Evolutionary conservation across 495 filamentous ascomycete genomes (phyloP).

Genomic region (Thermochaetoides thermophila): DNA sequence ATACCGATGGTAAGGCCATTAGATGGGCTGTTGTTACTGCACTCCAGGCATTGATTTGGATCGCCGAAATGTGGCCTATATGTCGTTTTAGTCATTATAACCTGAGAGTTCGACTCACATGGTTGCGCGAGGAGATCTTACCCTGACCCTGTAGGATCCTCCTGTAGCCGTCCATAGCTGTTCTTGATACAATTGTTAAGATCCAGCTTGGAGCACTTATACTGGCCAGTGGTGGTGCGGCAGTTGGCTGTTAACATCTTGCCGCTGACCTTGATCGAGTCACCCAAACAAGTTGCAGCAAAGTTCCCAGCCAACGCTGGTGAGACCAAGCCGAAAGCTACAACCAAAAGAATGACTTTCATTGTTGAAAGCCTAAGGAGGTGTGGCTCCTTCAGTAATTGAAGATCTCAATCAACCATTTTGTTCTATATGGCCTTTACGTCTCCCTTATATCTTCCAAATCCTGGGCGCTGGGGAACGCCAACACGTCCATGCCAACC

Average conservation of each 20-base stretch:
- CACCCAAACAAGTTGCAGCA: constrained; percentile 7
- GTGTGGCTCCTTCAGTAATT: too few relatives aligned
- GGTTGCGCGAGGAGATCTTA: too few relatives aligned
- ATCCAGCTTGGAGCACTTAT: constrained; percentile 11
- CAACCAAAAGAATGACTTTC: neutral
- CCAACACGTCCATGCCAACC: too few relatives aligned
- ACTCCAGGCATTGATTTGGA: constrained; percentile 15
- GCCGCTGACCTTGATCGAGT: constrained; percentile 11
- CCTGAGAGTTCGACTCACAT: too few relatives aligned
- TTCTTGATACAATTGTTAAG: constrained; percentile 17
- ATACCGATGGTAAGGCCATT: constrained; percentile 4
- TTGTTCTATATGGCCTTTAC: too few relatives aligned
- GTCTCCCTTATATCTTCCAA: too few relatives aligned
- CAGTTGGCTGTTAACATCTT: constrained; percentile 12
- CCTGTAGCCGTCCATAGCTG: constrained; percentile 9
- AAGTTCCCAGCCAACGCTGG: constrained; percentile 9
- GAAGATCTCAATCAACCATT: too few relatives aligned
- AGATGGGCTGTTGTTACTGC: constrained; percentile 8
- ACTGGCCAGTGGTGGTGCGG: constrained; percentile 9
- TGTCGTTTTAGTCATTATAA: too few relatives aligned
- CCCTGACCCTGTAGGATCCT: constrained; percentile 10
- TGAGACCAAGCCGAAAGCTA: constrained; percentile 1
- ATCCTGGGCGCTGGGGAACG: too few relatives aligned
- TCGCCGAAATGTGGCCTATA: constrained; percentile 9
- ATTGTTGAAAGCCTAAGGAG: too few relatives aligned